Base-by-base conservation (phyloP, 2,329 filamentous ascomycete species). In the Fusarium sterilihyphosum region DNA sequence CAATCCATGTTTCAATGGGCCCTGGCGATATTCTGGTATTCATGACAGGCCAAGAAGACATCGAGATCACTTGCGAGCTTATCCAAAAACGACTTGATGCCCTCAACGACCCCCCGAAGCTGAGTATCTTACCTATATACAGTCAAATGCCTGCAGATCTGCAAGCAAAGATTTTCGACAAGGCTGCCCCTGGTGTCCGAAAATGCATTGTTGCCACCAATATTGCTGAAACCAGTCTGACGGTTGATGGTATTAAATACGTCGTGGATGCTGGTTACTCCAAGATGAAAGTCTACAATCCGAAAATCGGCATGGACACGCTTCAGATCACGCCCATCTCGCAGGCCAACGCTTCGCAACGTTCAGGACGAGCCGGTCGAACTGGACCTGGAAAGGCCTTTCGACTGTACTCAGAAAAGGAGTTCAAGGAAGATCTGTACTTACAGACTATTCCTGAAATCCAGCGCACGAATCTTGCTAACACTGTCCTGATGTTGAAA, bases 171-270 rank as follows among this genome's bases (percentile, higher is more conserved):
- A 99, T 99, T 74, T 99, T 99, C 78, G 96, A 99, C 80, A 91
- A 92, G 74, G 96, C 97, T 6, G 87, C 94, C 6, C 93, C 95
- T 1, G 96, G 96, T 3, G 95, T 98, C 9, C 92, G 96, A 67
- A 99, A 99, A 81, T 97, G 98, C 78, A 98, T 99, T 73, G 96
- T 99, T 46, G 96, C 97, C 2, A 99, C 96, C 38, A 99, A 99
- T 79, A 99, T 99, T 82, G 96, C 96, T 5, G 96, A 99, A 83
- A 99, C 96, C 0, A 98, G 95, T 87, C 86, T 99, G 84, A 99
- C 96, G 0, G 96, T 99, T 11, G 96, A 99, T 80, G 96, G 96
- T 75, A 99, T 99, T 83, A 98, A 98, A 92, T 99, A 98, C 79
- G 96, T 99, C 29, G 96, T 99, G 9, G 96, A 99, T 81, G 92